These are phyloP conservation scores for Brachypodium distachyon DNA, from an alignment of 202 grass and related monocot genomes.

Conservation along the genomic window DNA sequence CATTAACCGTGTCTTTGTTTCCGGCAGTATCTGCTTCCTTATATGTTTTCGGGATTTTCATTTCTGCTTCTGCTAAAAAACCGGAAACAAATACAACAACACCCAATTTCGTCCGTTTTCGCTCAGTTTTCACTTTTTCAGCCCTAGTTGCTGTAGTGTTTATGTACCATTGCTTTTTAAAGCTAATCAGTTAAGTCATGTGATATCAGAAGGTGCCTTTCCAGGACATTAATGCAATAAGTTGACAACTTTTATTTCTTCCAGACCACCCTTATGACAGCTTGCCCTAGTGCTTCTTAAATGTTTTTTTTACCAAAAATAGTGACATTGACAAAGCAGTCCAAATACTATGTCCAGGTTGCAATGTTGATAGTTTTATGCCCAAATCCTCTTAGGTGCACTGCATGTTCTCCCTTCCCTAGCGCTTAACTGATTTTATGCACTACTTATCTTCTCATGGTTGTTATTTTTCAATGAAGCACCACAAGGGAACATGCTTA, in stretches of 20 bases:
- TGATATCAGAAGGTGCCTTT: background rate
- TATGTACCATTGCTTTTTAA: background rate
- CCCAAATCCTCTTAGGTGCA: background rate
- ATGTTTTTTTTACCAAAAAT: background rate
- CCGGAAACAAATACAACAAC: no score
- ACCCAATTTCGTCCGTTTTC: no score
- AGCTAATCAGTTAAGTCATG: background rate
- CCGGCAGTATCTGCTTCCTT: no score
- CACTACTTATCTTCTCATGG: background rate
- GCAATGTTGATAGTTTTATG: background rate
- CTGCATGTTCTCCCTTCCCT: background rate
- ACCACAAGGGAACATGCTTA: conserved; percentile 50
- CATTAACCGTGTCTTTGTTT: no score
- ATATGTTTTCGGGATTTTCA: no score
- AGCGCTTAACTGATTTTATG: background rate
- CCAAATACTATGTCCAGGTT: background rate
- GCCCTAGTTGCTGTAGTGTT: background rate
- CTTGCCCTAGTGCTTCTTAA: background rate
- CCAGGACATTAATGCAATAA: background rate
- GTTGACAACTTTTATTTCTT: background rate
- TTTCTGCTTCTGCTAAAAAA: no score
- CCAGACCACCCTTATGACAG: conserved; percentile 1
- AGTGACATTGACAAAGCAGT: conserved; percentile 1
- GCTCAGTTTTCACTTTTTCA: no score
- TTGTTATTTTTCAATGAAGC: conserved; percentile 34